phyloP scores from a whole-genome alignment of 495 filamentous ascomycete species.

The Polyplosphaeria fusca region DNA sequence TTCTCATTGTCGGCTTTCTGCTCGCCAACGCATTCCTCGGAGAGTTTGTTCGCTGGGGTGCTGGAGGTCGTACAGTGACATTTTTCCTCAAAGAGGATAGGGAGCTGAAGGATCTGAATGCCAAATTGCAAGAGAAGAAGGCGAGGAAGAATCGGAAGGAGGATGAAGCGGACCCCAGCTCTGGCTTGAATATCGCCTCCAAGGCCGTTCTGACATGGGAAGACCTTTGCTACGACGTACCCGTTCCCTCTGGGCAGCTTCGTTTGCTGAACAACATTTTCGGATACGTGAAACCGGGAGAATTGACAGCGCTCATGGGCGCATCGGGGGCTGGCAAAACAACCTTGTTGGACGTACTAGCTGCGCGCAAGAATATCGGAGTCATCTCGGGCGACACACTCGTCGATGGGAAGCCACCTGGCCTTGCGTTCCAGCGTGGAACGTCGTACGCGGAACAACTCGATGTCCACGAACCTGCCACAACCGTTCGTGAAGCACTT shows the following conservation, averaged over 20 bases:
- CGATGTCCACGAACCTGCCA: conserved; percentile 71
- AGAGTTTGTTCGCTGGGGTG: conserved; percentile 71
- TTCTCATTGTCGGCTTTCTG: conserved; percentile 66
- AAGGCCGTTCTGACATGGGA: conserved; percentile 55
- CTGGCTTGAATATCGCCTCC: conserved; percentile 63
- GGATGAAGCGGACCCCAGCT: conserved; percentile 44
- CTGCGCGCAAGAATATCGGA: conserved; percentile 72
- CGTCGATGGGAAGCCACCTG: conserved; percentile 66
- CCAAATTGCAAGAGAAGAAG: conserved; percentile 56
- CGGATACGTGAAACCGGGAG: conserved; percentile 75
- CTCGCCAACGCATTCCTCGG: conserved; percentile 66
- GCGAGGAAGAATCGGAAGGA: conserved; percentile 53
- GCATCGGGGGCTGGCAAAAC: conserved; percentile 87
- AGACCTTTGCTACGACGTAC: conserved; percentile 61
- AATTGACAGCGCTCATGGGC: conserved; percentile 80
- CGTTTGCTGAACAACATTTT: conserved; percentile 68
- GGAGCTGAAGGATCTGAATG: conserved; percentile 68
- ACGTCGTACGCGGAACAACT: conserved; percentile 81
- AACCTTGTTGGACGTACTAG: conserved; percentile 75
- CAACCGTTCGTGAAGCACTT: conserved; percentile 80
- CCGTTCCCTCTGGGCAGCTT: conserved; percentile 63
- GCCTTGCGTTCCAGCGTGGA: conserved; percentile 71
- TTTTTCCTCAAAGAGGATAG: conserved; percentile 69
- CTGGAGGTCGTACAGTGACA: conserved; percentile 73
- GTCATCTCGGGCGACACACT: conserved; percentile 70